These are phyloP conservation scores for Tetracladium marchalianum DNA, from an alignment of 495 filamentous ascomycete genomes.

Conservation along the genomic window DNA sequence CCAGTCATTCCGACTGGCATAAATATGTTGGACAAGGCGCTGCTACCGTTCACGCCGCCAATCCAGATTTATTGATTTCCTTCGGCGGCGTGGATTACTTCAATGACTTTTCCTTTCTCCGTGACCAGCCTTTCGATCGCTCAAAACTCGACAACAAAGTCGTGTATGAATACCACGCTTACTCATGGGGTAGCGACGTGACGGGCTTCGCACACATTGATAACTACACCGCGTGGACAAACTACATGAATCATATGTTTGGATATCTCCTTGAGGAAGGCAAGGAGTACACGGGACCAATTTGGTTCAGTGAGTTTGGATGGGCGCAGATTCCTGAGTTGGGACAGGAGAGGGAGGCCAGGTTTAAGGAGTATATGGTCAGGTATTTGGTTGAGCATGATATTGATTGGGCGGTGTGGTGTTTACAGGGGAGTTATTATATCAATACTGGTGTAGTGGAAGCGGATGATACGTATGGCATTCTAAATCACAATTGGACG, in stretches of 20 bases:
- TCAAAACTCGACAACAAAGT: slow-evolving; percentile 31
- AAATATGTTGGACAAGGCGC: slow-evolving; percentile 30
- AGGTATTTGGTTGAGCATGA: slow-evolving; percentile 35
- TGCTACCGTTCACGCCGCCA: slow-evolving; percentile 27
- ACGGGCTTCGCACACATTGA: slow-evolving; percentile 27
- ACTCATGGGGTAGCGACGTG: slow-evolving; percentile 31
- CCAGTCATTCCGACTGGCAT: slow-evolving; percentile 31
- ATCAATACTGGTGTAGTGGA: slow-evolving; percentile 31
- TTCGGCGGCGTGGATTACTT: slow-evolving; percentile 35
- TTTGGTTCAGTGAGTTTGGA: slow-evolving; percentile 41
- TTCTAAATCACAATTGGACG: slow-evolving; percentile 33
- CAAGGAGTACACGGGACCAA: slow-evolving; percentile 31
- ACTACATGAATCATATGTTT: slow-evolving; percentile 29
- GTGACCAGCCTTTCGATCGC: slow-evolving; percentile 28
- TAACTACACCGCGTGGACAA: slow-evolving; percentile 29
- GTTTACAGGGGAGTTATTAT: slow-evolving; percentile 39
- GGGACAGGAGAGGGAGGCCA: slow-evolving; percentile 26
- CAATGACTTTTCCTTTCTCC: slow-evolving; percentile 34
- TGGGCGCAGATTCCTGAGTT: slow-evolving; percentile 27
- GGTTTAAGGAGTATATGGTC: slow-evolving; percentile 30
- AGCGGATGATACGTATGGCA: slow-evolving; percentile 33
- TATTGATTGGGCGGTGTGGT: slow-evolving; percentile 39
- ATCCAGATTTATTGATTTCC: slow-evolving; percentile 33
- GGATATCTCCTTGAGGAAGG: slow-evolving; percentile 35
- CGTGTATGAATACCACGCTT: slow-evolving; percentile 44